Conservation (phyloP, 2,329 filamentous ascomycete genomes). For the Colletotrichum kahawae region DNA sequence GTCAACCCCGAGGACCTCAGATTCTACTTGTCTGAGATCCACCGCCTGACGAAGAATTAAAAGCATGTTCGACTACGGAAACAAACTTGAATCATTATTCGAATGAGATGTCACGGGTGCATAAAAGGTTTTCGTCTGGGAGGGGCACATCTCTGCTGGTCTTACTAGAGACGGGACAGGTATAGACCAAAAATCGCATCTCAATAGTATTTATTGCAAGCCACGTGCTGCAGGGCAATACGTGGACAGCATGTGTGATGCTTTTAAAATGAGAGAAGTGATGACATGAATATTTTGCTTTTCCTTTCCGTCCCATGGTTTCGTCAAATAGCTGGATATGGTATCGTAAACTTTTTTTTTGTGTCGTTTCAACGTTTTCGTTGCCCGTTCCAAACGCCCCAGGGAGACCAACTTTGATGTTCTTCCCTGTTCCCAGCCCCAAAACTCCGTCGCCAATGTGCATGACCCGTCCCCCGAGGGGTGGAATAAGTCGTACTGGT, state of each 20-base stretch:
- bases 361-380: constrained; percentile 13
- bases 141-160: not conserved
- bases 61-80: not conserved
- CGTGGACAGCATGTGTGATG: not conserved
- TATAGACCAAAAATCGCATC: not conserved
- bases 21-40: constrained; percentile 93
- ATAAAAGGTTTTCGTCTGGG: not conserved
- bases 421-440: not conserved
- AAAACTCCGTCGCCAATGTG: not conserved
- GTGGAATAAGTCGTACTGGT: not conserved
- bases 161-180: not conserved
- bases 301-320: not conserved
- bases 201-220: not conserved
- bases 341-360: constrained; percentile 19
- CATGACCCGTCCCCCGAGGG: not conserved
- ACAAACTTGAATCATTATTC: not conserved
- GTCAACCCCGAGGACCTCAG: constrained; percentile 93
- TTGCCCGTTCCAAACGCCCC: not conserved
- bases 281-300: not conserved
- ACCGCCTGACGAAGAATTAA: constrained; percentile 64
- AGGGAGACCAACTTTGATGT: not conserved
- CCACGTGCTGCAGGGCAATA: not conserved
- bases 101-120: not conserved
- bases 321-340: not conserved
- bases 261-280: not conserved